Conservation (phyloP, 495 filamentous ascomycete genomes). For the Pyrenula massariospora region DNA sequence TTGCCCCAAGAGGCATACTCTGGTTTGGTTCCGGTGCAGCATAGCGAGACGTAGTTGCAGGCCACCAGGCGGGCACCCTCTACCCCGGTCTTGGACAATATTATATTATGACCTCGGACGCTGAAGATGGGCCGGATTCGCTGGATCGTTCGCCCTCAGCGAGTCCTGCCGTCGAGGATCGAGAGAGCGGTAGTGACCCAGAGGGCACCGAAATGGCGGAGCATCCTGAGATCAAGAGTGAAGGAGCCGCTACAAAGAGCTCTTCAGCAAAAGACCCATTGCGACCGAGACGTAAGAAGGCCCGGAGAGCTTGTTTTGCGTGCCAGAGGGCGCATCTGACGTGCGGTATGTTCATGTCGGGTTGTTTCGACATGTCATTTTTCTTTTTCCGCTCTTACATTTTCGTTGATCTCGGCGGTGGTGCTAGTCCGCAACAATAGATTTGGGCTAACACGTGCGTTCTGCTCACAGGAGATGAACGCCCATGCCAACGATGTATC, state of each 20-base stretch:
- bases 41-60: background rate
- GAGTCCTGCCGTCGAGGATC: slow-evolving; percentile 21
- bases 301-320: slow-evolving; percentile 85
- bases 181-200: slow-evolving; percentile 28
- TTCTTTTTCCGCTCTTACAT: slow-evolving; percentile 5
- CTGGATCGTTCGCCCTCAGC: slow-evolving; percentile 25
- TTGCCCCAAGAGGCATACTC: background rate
- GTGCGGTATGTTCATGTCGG: slow-evolving; percentile 62
- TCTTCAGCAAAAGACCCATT: slow-evolving; percentile 68
- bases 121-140: slow-evolving; percentile 18
- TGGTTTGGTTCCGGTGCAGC: background rate
- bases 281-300: slow-evolving; percentile 89
- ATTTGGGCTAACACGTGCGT: slow-evolving; percentile 6
- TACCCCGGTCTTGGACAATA: background rate
- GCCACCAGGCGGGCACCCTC: background rate
- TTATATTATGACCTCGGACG: slow-evolving; percentile 14
- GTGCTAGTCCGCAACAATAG: background rate
- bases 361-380: slow-evolving; percentile 5
- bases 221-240: slow-evolving; percentile 28
- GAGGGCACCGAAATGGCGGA: slow-evolving; percentile 42
- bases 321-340: slow-evolving; percentile 96
- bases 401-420: background rate
- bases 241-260: slow-evolving; percentile 49
- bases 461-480: slow-evolving; percentile 58
- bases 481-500: slow-evolving; percentile 87